These are phyloP conservation scores for Eremothecium sinecaudum DNA, from an alignment of 1,139 yeast species.

Conservation along the genomic window DNA sequence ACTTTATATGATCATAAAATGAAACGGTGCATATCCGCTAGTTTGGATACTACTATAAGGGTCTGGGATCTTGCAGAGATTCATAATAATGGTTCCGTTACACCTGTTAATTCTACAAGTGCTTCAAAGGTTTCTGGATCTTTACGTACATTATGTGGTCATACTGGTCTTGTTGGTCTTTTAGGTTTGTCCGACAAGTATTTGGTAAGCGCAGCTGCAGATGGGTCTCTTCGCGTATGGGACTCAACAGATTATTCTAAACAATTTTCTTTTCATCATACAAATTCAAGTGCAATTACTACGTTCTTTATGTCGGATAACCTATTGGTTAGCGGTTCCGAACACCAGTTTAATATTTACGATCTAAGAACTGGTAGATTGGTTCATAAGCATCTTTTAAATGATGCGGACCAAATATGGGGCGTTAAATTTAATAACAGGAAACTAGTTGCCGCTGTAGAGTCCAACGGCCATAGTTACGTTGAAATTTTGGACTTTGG, in stretches of 20 bases:
- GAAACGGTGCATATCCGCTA: slow-evolving; percentile 80
- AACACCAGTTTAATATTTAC: slow-evolving; percentile 73
- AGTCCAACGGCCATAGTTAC: slow-evolving; percentile 51
- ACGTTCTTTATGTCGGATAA: slow-evolving; percentile 88
- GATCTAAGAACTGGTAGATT: slow-evolving; percentile 69
- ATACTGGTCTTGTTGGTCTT: slow-evolving; percentile 81
- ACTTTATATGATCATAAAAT: slow-evolving; percentile 71
- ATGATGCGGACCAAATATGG: slow-evolving; percentile 86
- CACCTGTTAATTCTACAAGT: slow-evolving; percentile 21
- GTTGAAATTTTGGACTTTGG: slow-evolving; percentile 82
- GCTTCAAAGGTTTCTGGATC: slow-evolving; percentile 25
- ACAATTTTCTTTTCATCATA: slow-evolving; percentile 63
- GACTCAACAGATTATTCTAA: slow-evolving; percentile 71
- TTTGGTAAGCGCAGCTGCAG: slow-evolving; percentile 95
- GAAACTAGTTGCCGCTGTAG: slow-evolving; percentile 87
- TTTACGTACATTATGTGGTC: slow-evolving; percentile 47
- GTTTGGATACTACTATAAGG: slow-evolving; percentile 81
- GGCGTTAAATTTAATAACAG: slow-evolving; percentile 81
- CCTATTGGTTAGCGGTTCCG: slow-evolving; percentile 82
- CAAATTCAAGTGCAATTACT: slow-evolving; percentile 83
- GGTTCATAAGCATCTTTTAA: slow-evolving; percentile 58
- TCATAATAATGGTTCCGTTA: slow-evolving; percentile 25
- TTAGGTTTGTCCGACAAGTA: slow-evolving; percentile 67
- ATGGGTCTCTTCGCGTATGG: slow-evolving; percentile 86
- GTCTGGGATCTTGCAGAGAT: slow-evolving; percentile 69